A percentile compares a stretch with the other conserved stretches of the same genome.
phyloP scores from a whole-genome alignment of 2,329 filamentous ascomycete species.

The Dactylellina haptotyla region DNA sequence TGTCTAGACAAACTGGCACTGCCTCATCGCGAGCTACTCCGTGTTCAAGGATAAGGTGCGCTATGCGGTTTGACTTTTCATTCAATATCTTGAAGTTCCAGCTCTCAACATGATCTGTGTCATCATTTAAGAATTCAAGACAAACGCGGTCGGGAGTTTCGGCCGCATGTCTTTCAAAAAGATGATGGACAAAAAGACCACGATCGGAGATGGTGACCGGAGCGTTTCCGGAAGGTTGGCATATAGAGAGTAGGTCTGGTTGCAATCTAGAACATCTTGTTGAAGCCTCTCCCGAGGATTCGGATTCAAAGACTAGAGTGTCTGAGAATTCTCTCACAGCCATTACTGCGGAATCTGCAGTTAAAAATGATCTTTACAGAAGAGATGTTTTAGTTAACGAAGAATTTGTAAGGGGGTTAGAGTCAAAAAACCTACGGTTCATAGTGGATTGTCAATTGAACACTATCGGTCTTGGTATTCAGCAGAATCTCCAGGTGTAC shows the following conservation, averaged over 20 bases:
- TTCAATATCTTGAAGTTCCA: slow-evolving; percentile 59
- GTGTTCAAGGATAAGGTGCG: slow-evolving; percentile 55
- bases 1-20: slow-evolving; percentile 57
- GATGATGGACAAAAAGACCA: slow-evolving; percentile 59
- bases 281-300: neutral
- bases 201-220: slow-evolving; percentile 31
- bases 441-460: slow-evolving; percentile 28
- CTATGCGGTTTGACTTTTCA: slow-evolving; percentile 56
- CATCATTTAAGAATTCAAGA: slow-evolving; percentile 61
- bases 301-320: slow-evolving; percentile 23
- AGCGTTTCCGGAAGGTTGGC: slow-evolving; percentile 35
- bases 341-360: slow-evolving; percentile 32
- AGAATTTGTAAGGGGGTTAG: neutral
- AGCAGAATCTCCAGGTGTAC: slow-evolving; percentile 41
- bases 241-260: slow-evolving; percentile 41
- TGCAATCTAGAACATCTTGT: slow-evolving; percentile 23
- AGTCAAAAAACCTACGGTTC: slow-evolving; percentile 33
- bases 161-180: slow-evolving; percentile 61
- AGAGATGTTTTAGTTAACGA: neutral
- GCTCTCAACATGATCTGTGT: slow-evolving; percentile 57
- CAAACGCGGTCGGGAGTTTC: slow-evolving; percentile 59
- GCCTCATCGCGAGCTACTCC: slow-evolving; percentile 56
- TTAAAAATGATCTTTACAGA: slow-evolving; percentile 23
- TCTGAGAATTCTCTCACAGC: slow-evolving; percentile 33
- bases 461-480: slow-evolving; percentile 27